phyloP scores from a whole-genome alignment of 345 rosid genomes.

The Citrus medica region DNA sequence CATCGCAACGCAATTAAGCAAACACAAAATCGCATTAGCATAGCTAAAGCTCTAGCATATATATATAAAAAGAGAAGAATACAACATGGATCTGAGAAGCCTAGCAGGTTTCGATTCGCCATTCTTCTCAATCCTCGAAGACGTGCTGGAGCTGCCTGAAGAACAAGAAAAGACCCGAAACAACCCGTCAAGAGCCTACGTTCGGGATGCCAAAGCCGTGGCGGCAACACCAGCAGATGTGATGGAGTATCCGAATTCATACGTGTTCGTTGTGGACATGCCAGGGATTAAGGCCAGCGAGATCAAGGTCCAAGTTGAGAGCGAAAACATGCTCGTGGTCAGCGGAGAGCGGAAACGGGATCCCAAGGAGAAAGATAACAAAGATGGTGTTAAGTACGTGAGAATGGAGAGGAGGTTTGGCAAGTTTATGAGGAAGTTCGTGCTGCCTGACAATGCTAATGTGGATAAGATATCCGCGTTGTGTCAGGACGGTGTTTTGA shows the following conservation, averaged over 20 bases:
- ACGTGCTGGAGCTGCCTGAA: slow-evolving; percentile 47
- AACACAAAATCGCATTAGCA: too few species aligned
- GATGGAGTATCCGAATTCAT: slow-evolving; percentile 47
- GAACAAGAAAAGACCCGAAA: slow-evolving; percentile 35
- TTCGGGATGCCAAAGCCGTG: slow-evolving; percentile 75
- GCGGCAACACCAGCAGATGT: slow-evolving; percentile 84
- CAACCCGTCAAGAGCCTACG: slow-evolving; percentile 45
- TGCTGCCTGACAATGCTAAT: slow-evolving; percentile 66
- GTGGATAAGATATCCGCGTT: slow-evolving; percentile 51
- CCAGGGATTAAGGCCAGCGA: slow-evolving; percentile 68
- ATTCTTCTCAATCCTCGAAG: slow-evolving; percentile 37
- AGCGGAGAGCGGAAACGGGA: slow-evolving; percentile 60
- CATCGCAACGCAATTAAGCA: too few species aligned
- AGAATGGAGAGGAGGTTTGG: slow-evolving; percentile 83
- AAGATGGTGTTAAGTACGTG: slow-evolving; percentile 55
- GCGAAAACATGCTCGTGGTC: slow-evolving; percentile 59
- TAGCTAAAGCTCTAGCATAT: too few species aligned
- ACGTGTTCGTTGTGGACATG: slow-evolving; percentile 69
- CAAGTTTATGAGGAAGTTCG: slow-evolving; percentile 74
- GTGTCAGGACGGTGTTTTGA: slow-evolving; percentile 69
- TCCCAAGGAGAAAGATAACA: slow-evolving; percentile 24
- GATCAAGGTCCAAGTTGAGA: slow-evolving; percentile 73
- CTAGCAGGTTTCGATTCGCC: slow-evolving; percentile 37
- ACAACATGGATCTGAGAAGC: slow-evolving; percentile 41
- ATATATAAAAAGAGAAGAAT: too few species aligned